Evolutionary conservation across 2,329 filamentous ascomycete genomes (phyloP).

Genomic region (Penicillium verrucosum): DNA sequence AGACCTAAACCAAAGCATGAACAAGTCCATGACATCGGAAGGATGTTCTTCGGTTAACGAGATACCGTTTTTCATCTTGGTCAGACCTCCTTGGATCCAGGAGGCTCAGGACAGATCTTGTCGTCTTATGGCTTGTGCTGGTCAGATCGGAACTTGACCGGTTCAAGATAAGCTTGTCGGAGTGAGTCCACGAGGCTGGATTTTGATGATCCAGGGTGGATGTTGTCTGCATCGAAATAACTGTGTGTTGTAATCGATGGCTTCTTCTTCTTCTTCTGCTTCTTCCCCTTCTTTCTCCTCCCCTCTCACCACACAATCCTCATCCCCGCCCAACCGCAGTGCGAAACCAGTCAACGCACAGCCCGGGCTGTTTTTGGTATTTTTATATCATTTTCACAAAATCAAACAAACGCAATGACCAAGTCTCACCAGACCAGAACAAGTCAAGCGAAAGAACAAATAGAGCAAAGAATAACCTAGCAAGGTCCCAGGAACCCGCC

Average conservation of each 20-base stretch:
- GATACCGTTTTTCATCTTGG: conserved; percentile 6
- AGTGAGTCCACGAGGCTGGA: conserved; percentile 10
- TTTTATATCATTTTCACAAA: conserved; percentile 8
- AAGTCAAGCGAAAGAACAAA: conserved; percentile 5
- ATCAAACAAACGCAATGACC: conserved; percentile 14
- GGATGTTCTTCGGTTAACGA: conserved; percentile 13
- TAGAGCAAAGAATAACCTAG: background rate
- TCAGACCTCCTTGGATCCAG: background rate
- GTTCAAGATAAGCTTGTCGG: conserved; percentile 21
- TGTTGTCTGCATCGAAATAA: conserved; percentile 16
- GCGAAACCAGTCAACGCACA: conserved; percentile 20
- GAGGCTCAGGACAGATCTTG: conserved; percentile 8
- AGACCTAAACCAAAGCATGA: conserved; percentile 14
- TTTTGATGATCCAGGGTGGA: conserved; percentile 9
- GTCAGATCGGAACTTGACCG: background rate
- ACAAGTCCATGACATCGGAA: conserved; percentile 7
- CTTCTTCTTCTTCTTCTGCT: conserved; percentile 9
- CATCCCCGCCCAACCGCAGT: conserved; percentile 18
- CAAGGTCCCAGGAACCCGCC: background rate
- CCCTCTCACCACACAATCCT: conserved; percentile 1
- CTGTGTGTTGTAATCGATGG: conserved; percentile 10
- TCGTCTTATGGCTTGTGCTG: conserved; percentile 16
- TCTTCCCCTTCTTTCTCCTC: background rate
- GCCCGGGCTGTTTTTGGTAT: conserved; percentile 16
- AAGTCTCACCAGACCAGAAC: conserved; percentile 9